These are phyloP conservation scores for Malbranchea zuffiana DNA, from an alignment of 2,329 filamentous ascomycete species.

Conservation along the genomic window DNA sequence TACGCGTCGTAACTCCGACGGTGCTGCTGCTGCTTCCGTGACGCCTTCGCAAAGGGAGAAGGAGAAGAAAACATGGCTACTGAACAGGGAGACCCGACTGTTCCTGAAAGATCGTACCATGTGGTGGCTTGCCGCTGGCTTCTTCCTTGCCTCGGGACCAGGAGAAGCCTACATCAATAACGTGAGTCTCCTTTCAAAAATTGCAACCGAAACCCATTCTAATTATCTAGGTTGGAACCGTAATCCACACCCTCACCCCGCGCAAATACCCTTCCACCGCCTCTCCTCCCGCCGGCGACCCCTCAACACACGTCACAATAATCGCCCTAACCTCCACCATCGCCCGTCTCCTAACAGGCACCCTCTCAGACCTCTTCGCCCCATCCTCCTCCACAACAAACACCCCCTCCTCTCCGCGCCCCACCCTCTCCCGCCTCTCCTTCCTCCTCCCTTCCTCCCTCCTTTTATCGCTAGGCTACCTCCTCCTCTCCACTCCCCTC, in stretches of 20 bases:
- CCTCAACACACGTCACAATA: constrained; percentile 74
- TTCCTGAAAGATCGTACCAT: constrained; percentile 85
- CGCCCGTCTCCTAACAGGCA: constrained; percentile 81
- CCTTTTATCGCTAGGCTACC: constrained; percentile 63
- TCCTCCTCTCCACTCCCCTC: constrained; percentile 67
- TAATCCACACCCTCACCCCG: constrained; percentile 74
- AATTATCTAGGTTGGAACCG: constrained; percentile 56
- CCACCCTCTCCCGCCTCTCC: constrained; percentile 63
- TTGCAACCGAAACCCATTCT: neutral
- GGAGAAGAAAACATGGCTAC: constrained; percentile 75
- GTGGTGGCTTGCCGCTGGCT: constrained; percentile 87
- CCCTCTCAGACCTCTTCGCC: constrained; percentile 77
- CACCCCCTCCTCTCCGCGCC: constrained; percentile 24
- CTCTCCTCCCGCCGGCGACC: constrained; percentile 51
- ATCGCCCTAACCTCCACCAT: constrained; percentile 82
- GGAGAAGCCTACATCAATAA: constrained; percentile 99
- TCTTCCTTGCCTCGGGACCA: constrained; percentile 85
- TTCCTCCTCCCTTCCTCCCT: constrained; percentile 69
- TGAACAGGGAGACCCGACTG: constrained; percentile 78
- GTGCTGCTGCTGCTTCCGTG: constrained; percentile 15
- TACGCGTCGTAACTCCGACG: constrained; percentile 29
- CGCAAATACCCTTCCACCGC: constrained; percentile 43
- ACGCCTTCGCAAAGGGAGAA: constrained; percentile 41
- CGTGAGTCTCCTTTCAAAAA: constrained; percentile 24
- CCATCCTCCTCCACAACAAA: constrained; percentile 43